phyloP scores from a whole-genome alignment of 495 filamentous ascomycete species.

The Podospora conica region DNA sequence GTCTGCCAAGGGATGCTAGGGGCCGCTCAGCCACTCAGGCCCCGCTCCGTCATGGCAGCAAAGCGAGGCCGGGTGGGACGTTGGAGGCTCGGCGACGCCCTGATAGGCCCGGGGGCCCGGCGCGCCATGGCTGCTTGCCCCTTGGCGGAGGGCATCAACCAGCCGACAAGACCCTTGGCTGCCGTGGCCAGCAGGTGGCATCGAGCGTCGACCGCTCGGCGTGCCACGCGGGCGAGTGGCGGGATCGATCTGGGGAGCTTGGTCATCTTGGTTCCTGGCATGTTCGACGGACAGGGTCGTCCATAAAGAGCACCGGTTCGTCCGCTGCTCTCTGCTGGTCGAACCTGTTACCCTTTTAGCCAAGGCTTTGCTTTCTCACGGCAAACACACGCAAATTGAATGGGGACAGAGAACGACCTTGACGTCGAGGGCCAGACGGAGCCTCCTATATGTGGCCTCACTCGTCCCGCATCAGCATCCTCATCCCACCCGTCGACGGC shows the following conservation, averaged over 20 bases:
- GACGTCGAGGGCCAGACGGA: conserved; percentile 46
- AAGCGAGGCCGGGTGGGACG: background rate
- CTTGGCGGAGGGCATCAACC: conserved; percentile 6
- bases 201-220: background rate
- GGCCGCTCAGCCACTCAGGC: conserved; percentile 9
- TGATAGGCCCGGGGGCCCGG: conserved; percentile 6
- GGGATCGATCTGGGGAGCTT: background rate
- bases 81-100: background rate
- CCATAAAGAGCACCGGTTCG: background rate
- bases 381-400: conserved; percentile 30
- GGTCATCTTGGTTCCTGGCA: background rate
- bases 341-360: background rate
- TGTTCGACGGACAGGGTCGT: background rate
- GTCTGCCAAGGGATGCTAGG: conserved; percentile 1
- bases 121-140: background rate
- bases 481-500: conserved; percentile 12
- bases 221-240: background rate
- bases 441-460: conserved; percentile 45
- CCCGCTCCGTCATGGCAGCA: conserved; percentile 5
- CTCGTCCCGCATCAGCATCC: conserved; percentile 25
- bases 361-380: conserved; percentile 11
- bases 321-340: background rate
- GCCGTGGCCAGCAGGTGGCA: background rate
- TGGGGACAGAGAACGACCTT: conserved; percentile 43
- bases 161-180: background rate